A percentile compares a stretch with the other conserved stretches of the same genome.
phyloP scores from a whole-genome alignment of 768 basidiomycete species.

The Artomyces pyxidatus region DNA sequence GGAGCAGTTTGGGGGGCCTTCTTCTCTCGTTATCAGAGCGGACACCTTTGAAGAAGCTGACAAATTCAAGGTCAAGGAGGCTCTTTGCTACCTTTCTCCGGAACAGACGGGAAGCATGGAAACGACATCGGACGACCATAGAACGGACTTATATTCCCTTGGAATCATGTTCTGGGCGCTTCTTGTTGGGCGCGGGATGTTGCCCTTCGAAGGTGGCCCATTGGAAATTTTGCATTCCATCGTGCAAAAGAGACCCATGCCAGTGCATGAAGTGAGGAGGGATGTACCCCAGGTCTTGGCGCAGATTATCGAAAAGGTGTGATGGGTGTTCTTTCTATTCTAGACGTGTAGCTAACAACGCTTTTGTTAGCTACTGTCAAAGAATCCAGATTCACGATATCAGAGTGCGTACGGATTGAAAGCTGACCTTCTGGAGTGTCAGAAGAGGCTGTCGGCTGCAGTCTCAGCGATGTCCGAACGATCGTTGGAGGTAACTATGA shows the following conservation, averaged over 20 bases:
- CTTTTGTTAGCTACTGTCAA: constrained; percentile 45
- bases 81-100: constrained; percentile 65
- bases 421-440: constrained; percentile 60
- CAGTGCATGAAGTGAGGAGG: constrained; percentile 64
- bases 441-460: constrained; percentile 50
- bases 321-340: not conserved
- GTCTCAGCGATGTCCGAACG: constrained; percentile 51
- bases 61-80: constrained; percentile 67
- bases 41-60: constrained; percentile 47
- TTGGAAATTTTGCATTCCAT: constrained; percentile 63
- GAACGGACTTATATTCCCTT: constrained; percentile 68
- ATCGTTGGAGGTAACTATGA: constrained; percentile 51
- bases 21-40: constrained; percentile 51
- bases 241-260: constrained; percentile 66
- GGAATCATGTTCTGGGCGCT: constrained; percentile 71
- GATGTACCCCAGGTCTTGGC: constrained; percentile 69
- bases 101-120: constrained; percentile 73
- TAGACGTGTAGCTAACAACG: constrained; percentile 3
- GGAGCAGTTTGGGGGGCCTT: constrained; percentile 65
- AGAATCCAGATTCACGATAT: constrained; percentile 61
- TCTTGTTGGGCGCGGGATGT: constrained; percentile 51
- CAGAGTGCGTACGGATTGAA: constrained; percentile 67
- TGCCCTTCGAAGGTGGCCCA: constrained; percentile 32
- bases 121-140: constrained; percentile 61
- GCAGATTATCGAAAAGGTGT: constrained; percentile 59